Conservation (phyloP, 2,329 filamentous ascomycete species). For the Claviceps cyperi region DNA sequence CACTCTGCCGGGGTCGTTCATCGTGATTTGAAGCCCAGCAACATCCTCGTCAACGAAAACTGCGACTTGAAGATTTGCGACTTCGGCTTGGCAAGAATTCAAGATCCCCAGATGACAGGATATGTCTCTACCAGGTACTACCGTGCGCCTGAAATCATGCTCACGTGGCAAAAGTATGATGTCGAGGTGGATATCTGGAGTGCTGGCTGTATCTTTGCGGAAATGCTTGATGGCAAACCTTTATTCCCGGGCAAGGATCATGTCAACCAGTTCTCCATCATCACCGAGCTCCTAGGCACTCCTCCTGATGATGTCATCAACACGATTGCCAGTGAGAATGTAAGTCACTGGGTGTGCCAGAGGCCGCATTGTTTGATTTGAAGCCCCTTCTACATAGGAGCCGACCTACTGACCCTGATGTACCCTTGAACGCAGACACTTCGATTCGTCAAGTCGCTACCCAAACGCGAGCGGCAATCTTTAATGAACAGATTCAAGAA, state of each 20-base stretch:
- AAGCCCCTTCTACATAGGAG: not conserved
- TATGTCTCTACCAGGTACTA: slow-evolving; percentile 99
- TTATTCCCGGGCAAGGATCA: slow-evolving; percentile 98
- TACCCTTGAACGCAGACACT: slow-evolving; percentile 49
- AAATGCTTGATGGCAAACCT: slow-evolving; percentile 98
- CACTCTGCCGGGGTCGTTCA: slow-evolving; percentile 97
- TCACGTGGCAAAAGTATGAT: slow-evolving; percentile 99
- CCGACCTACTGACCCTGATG: not conserved
- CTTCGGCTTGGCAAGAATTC: slow-evolving; percentile 91
- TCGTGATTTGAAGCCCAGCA: slow-evolving; percentile 94
- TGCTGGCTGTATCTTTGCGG: slow-evolving; percentile 95
- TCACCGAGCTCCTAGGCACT: slow-evolving; percentile 90
- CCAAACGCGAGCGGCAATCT: slow-evolving; percentile 83
- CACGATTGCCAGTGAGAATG: slow-evolving; percentile 96
- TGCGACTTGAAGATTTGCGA: slow-evolving; percentile 99
- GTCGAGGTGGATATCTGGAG: slow-evolving; percentile 99
- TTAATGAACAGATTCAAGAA: slow-evolving; percentile 87
- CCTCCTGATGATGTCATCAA: slow-evolving; percentile 97
- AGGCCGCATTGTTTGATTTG: not conserved
- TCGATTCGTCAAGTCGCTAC: slow-evolving; percentile 92
- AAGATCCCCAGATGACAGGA: slow-evolving; percentile 98
- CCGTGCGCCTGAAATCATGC: slow-evolving; percentile 97
- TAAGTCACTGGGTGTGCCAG: slow-evolving; percentile 27
- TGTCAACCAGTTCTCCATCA: slow-evolving; percentile 99
- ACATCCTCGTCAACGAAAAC: slow-evolving; percentile 98